phyloP scores from a whole-genome alignment of 106 monocot species.

The Ottelia alismoides region DNA sequence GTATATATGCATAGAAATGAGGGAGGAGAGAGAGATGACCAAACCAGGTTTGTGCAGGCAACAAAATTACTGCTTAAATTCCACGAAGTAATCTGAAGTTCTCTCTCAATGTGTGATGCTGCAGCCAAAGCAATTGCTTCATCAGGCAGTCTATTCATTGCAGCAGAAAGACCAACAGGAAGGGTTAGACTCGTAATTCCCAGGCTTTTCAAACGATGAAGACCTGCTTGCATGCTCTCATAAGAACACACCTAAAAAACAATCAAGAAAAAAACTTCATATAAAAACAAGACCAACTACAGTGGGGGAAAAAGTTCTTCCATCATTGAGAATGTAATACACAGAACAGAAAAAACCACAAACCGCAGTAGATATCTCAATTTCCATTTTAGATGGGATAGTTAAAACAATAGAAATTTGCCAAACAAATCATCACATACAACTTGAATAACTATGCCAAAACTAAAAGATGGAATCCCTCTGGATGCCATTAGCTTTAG shows the following conservation, averaged over 20 bases:
- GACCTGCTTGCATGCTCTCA: constrained; percentile 96
- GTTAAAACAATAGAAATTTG: too few species aligned
- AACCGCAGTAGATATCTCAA: too few species aligned
- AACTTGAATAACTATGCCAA: too few species aligned
- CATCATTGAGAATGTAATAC: too few species aligned
- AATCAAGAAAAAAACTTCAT: too few species aligned
- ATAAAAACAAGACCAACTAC: too few species aligned
- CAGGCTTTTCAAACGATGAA: constrained; percentile 71
- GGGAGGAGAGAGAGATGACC: not conserved
- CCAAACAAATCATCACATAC: too few species aligned
- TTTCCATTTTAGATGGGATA: too few species aligned
- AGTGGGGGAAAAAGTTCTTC: too few species aligned
- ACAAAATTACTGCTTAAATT: constrained; percentile 91
- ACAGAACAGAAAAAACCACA: too few species aligned
- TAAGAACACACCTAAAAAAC: constrained; percentile 82
- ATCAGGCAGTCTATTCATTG: constrained; percentile 88
- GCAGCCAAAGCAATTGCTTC: constrained; percentile 91
- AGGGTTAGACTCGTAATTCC: constrained; percentile 79
- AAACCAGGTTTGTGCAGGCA: constrained; percentile 82
- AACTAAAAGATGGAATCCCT: too few species aligned
- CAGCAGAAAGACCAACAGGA: constrained; percentile 71
- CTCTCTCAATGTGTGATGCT: constrained; percentile 94
- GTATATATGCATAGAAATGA: not conserved
- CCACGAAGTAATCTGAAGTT: constrained; percentile 92
- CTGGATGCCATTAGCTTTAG: too few species aligned